Conservation (phyloP, 768 basidiomycete genomes). For the Exidia glandulosa region DNA sequence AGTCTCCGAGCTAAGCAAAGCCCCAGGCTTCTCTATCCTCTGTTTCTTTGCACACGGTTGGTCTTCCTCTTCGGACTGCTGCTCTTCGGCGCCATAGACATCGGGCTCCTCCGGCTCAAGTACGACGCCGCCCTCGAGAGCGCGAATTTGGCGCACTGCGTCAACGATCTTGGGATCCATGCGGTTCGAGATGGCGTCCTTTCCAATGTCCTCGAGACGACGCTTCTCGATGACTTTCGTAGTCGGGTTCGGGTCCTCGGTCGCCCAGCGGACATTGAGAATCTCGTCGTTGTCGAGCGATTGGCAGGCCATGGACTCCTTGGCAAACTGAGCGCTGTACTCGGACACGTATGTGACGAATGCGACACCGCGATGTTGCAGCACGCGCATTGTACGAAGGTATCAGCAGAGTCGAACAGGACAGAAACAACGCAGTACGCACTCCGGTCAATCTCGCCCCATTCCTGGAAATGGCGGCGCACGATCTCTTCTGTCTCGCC, state of each 20-base stretch:
- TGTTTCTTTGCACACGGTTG: slow-evolving; percentile 14
- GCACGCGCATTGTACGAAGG: slow-evolving; percentile 56
- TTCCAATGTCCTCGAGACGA: slow-evolving; percentile 73
- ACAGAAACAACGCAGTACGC: slow-evolving; percentile 22
- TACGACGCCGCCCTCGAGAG: slow-evolving; percentile 69
- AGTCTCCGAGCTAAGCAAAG: slow-evolving; percentile 74
- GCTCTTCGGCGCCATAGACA: too few species aligned
- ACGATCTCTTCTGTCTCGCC: slow-evolving; percentile 87
- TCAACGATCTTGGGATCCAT: slow-evolving; percentile 86
- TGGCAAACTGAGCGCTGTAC: slow-evolving; percentile 84
- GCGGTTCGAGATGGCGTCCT: slow-evolving; percentile 67
- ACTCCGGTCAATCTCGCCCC: slow-evolving; percentile 91
- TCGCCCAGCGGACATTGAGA: slow-evolving; percentile 97
- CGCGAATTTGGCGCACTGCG: slow-evolving; percentile 75
- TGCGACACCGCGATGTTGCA: slow-evolving; percentile 90
- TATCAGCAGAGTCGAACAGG: not conserved
- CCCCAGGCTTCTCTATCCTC: slow-evolving; percentile 31
- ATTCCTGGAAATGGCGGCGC: slow-evolving; percentile 86
- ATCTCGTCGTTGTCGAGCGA: slow-evolving; percentile 96
- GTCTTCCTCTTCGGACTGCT: slow-evolving; percentile 27
- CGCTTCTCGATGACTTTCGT: slow-evolving; percentile 79
- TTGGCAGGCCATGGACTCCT: slow-evolving; percentile 98
- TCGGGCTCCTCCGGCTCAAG: slow-evolving; percentile 14
- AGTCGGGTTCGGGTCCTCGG: slow-evolving; percentile 93
- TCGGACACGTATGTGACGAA: slow-evolving; percentile 94